Base-by-base conservation (phyloP, 495 filamentous ascomycete species). In the Neurospora sp. region DNA sequence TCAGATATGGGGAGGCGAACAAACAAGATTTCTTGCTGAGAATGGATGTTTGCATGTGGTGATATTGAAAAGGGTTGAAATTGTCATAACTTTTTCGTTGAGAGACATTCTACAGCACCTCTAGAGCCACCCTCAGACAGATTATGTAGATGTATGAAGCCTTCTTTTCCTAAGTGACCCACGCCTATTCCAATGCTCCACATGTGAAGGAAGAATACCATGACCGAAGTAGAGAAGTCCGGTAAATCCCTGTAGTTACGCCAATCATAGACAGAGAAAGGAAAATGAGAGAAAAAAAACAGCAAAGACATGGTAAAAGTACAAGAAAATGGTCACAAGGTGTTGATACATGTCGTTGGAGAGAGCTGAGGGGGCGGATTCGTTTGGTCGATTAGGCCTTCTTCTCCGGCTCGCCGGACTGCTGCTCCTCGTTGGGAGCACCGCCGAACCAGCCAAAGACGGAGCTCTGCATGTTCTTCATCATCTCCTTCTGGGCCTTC, bases 401-500 rank as follows among this genome's bases (percentile, higher is more conserved):
- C 35, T 71, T 71, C 14, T 75, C 70, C 59, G 74, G 31, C 22
- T n/a, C 38, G 53, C 42, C 68, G n/a, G 71, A 27, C n/a, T 27
- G 8, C 10, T 71, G 74, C 35, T 59, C 68, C 39, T 73, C 71
- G 22, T 44, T 45, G 65, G 65, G 42, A 27, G 53, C 20, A 39
- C 71, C 70, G 3, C 71, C 76, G 75, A 89, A 88, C 82, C 85
- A 87, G 71, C 81, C 80, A 8, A 78, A 77, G 69, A 89, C 85
- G 70, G 82, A 85, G 38, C 80, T 81, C 78, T 85, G 86, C 85
- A 89, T 97, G 76, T 86, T 91, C 83, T 93, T 91, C 92, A 97
- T 96, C 80, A 90, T 90, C 83, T 97, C 94, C 75, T 96, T 91
- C 75, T 91, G 90, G 72, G 88, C 85, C 86, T 92, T 94, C 86